Evolutionary conservation across 306 rosid genomes (phyloP).

Genomic region (Ormosia emarginata): DNA sequence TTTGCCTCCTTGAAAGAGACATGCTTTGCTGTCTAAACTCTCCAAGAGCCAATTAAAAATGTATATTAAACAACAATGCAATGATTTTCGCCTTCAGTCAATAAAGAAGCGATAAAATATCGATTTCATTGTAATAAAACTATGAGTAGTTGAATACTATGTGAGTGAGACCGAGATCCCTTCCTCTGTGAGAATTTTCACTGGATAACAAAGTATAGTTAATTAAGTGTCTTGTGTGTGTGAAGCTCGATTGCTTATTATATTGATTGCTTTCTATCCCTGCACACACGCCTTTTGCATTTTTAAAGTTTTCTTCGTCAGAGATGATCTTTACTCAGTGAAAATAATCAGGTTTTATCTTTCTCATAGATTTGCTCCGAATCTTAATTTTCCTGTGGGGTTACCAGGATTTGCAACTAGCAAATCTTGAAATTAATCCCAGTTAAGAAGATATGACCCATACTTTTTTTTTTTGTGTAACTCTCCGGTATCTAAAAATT

Average conservation of each 20-base stretch:
- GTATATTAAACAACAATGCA: background rate
- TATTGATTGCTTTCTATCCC: conserved; percentile 16
- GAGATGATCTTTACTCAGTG: conserved; percentile 13
- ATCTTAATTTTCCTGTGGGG: conserved; percentile 22
- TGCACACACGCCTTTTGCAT: conserved; percentile 9
- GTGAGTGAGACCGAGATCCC: background rate
- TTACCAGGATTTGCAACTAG: conserved; percentile 1
- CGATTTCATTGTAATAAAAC: background rate
- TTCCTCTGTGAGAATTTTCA: background rate
- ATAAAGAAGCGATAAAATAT: background rate
- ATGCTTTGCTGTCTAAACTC: conserved; percentile 42
- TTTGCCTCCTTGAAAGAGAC: conserved; percentile 64
- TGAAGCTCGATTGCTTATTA: background rate
- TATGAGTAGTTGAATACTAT: conserved; percentile 6
- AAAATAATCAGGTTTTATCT: conserved; percentile 9
- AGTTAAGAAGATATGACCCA: conserved; percentile 11
- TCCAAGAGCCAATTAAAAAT: conserved; percentile 7
- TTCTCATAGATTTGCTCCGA: conserved; percentile 28
- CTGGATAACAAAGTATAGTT: background rate
- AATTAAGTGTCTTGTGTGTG: conserved; percentile 1
- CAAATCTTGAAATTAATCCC: conserved; percentile 14
- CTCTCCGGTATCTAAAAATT: too few relatives aligned
- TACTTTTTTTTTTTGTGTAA: too few relatives aligned
- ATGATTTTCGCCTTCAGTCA: conserved; percentile 21
- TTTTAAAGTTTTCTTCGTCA: conserved; percentile 24